These are phyloP conservation scores for Mycena indigotica DNA, from an alignment of 768 basidiomycete species.

Conservation along the genomic window DNA sequence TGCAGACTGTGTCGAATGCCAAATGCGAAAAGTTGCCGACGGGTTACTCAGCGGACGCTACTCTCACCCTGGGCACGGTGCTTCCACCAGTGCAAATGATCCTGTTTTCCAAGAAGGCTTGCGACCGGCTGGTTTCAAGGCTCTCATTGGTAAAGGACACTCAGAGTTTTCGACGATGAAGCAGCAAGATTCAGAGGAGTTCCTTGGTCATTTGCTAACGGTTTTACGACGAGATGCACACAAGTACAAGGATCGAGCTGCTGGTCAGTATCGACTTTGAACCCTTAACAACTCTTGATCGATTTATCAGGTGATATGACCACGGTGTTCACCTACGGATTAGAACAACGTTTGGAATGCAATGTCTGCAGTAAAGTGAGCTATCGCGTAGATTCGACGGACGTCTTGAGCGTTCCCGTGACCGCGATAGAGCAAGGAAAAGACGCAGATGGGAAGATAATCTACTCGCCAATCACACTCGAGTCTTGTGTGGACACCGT, in stretches of 20 bases:
- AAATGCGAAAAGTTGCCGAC: conserved; percentile 90
- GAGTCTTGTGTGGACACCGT: conserved; percentile 61
- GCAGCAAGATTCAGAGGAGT: conserved; percentile 97
- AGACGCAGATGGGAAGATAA: conserved; percentile 60
- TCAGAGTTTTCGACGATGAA: conserved; percentile 94
- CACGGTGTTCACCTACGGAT: conserved; percentile 72
- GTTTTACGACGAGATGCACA: conserved; percentile 68
- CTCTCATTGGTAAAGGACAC: conserved; percentile 89
- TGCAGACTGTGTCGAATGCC: conserved; percentile 90
- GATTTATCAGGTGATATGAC: conserved; percentile 76
- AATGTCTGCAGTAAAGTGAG: conserved; percentile 74
- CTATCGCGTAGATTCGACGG: conserved; percentile 75
- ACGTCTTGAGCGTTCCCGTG: conserved; percentile 79
- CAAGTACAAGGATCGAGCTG: conserved; percentile 44
- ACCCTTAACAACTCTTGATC: background rate
- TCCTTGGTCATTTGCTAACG: conserved; percentile 79
- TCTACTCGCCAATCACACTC: conserved; percentile 66
- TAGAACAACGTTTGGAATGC: conserved; percentile 90
- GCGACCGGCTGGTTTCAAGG: conserved; percentile 81
- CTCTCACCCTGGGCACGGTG: conserved; percentile 58
- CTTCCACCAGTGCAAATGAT: conserved; percentile 32
- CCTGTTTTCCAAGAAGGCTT: conserved; percentile 84
- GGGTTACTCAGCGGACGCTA: conserved; percentile 93
- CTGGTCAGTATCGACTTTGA: conserved; percentile 1
- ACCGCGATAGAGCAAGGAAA: conserved; percentile 62